Conservation (phyloP, 2,329 filamentous ascomycete genomes). For the Fusarium odoratissimum region DNA sequence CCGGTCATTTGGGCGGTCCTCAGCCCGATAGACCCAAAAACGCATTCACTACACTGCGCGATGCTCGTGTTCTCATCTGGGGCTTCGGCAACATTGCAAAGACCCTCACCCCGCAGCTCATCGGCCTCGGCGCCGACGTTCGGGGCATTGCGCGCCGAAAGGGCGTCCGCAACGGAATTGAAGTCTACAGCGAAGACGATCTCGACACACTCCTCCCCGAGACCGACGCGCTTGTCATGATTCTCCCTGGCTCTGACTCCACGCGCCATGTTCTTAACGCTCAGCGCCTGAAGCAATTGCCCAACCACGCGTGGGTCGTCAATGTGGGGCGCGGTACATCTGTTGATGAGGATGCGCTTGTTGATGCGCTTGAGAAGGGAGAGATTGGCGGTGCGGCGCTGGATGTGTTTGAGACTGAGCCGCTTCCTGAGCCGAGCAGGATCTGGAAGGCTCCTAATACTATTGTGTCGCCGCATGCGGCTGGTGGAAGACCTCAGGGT, state of each 20-base stretch:
- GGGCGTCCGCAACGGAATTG: conserved; percentile 68
- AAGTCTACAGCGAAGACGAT: conserved; percentile 67
- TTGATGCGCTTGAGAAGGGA: conserved; percentile 56
- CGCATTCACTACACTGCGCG: conserved; percentile 69
- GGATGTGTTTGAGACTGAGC: conserved; percentile 62
- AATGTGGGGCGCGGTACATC: conserved; percentile 64
- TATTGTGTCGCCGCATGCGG: conserved; percentile 67
- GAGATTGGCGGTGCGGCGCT: conserved; percentile 61
- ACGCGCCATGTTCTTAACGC: conserved; percentile 67
- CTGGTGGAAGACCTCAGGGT: conserved; percentile 70
- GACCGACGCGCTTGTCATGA: conserved; percentile 76
- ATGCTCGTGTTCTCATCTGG: conserved; percentile 70
- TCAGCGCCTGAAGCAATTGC: conserved; percentile 64
- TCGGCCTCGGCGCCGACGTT: conserved; percentile 67
- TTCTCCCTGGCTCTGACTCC: conserved; percentile 68
- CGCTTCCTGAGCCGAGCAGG: conserved; percentile 55
- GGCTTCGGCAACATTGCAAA: conserved; percentile 76
- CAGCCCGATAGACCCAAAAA: conserved; percentile 68
- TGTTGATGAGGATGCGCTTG: conserved; percentile 62
- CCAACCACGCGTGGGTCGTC: conserved; percentile 67
- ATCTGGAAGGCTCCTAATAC: conserved; percentile 65
- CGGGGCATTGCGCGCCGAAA: conserved; percentile 66
- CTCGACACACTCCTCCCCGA: conserved; percentile 64
- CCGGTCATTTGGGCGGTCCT: conserved; percentile 69
- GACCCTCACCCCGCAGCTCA: conserved; percentile 65